These are phyloP conservation scores for Penicillium expansum DNA, from an alignment of 2,329 filamentous ascomycete species.

Conservation along the genomic window DNA sequence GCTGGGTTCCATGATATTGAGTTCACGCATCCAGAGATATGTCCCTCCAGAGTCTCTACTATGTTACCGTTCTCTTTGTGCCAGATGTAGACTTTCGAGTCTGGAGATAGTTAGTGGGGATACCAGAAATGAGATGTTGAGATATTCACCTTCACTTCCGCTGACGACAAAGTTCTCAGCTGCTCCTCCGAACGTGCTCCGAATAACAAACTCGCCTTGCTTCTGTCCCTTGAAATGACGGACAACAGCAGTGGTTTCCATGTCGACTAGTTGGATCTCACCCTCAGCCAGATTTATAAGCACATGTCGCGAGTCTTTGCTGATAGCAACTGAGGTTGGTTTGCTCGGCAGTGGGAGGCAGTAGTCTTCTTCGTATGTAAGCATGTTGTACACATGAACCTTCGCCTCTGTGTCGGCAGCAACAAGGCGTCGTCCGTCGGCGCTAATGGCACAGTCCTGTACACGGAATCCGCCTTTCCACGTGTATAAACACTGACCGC, in stretches of 20 bases:
- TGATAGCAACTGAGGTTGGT: conserved; percentile 77
- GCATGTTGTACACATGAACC: conserved; percentile 78
- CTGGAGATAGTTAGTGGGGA: conserved; percentile 40
- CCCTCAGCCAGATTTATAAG: conserved; percentile 79
- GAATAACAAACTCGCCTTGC: conserved; percentile 74
- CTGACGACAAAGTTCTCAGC: conserved; percentile 88
- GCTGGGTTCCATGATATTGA: conserved; percentile 84
- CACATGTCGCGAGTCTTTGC: conserved; percentile 73
- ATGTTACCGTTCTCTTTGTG: conserved; percentile 76
- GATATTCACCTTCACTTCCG: conserved; percentile 74
- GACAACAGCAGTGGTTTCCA: conserved; percentile 68
- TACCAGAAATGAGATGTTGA: not conserved
- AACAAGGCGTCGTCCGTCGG: conserved; percentile 75
- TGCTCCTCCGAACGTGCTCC: conserved; percentile 81
- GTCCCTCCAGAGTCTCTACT: conserved; percentile 73
- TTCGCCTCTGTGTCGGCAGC: conserved; percentile 68
- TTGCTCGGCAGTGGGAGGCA: conserved; percentile 67
- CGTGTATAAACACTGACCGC: conserved; percentile 60
- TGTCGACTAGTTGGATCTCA: conserved; percentile 74
- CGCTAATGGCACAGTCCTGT: conserved; percentile 79
- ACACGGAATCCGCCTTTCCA: conserved; percentile 73
- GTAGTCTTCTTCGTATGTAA: conserved; percentile 71
- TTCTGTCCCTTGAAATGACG: conserved; percentile 73
- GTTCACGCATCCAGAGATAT: conserved; percentile 75
- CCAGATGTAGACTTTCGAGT: conserved; percentile 79